Percentiles rank a stretch among this genome's conserved stretches.
Evolutionary conservation across 352 stramenopile genomes (phyloP).

Genomic region (Phytophthora rubi): DNA sequence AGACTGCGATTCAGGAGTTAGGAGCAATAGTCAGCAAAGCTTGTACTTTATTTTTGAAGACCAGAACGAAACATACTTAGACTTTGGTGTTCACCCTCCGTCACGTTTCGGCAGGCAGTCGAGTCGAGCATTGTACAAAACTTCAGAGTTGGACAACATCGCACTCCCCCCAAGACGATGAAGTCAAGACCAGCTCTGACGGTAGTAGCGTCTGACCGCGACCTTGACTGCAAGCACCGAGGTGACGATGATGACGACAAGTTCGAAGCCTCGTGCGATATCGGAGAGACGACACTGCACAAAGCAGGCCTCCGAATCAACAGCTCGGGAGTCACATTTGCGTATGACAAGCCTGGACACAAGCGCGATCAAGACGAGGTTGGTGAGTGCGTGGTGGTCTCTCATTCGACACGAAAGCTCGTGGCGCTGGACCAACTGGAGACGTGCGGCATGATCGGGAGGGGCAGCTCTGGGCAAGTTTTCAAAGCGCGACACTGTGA

Average conservation of each 20-base stretch:
- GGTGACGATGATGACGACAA: conserved; percentile 45
- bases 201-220: conserved; percentile 23
- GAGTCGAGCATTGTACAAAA: conserved; percentile 3
- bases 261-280: conserved; percentile 74
- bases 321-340: conserved; percentile 64
- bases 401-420: conserved; percentile 27
- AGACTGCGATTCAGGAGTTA: neutral
- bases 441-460: conserved; percentile 56
- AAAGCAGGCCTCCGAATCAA: conserved; percentile 77
- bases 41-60: conserved; percentile 28
- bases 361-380: conserved; percentile 33
- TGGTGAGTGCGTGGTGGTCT: conserved; percentile 12
- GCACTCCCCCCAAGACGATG: conserved; percentile 7
- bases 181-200: conserved; percentile 25
- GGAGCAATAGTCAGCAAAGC: neutral
- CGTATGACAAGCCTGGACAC: conserved; percentile 16
- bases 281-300: conserved; percentile 74
- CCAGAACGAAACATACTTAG: conserved; percentile 29
- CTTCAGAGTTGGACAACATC: neutral
- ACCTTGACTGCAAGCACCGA: conserved; percentile 25
- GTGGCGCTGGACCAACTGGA: conserved; percentile 65
- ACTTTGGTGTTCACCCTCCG: neutral
- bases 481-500: conserved; percentile 54
- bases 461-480: conserved; percentile 71
- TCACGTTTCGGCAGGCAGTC: neutral